Conservation (phyloP, 1,284 basidiomycete genomes). For the Mycena sp. region DNA sequence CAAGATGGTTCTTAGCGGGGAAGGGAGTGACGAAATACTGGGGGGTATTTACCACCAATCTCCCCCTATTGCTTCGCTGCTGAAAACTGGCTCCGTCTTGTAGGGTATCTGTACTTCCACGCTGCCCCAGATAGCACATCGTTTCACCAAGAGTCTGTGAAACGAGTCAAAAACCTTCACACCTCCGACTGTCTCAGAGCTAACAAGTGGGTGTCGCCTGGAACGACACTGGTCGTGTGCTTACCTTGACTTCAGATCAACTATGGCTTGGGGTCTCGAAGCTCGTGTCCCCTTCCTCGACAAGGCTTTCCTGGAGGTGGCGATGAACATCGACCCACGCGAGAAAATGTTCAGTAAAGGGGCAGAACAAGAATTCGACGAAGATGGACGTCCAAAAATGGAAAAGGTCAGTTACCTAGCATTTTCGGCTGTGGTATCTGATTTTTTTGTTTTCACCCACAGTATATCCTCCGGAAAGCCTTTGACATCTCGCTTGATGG, state of each 20-base stretch:
- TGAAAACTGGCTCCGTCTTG: background rate
- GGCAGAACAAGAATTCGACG: slow-evolving; percentile 76
- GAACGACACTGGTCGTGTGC: slow-evolving; percentile 6
- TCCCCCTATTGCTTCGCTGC: background rate
- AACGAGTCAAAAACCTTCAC: slow-evolving; percentile 97
- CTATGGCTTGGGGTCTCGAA: slow-evolving; percentile 99
- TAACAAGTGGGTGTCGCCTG: slow-evolving; percentile 79
- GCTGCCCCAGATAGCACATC: slow-evolving; percentile 91
- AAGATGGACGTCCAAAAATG: slow-evolving; percentile 90
- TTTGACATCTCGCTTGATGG: slow-evolving; percentile 92
- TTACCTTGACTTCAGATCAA: slow-evolving; percentile 67
- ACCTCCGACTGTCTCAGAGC: slow-evolving; percentile 98
- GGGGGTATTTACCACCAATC: slow-evolving; percentile 68
- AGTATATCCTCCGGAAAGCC: slow-evolving; percentile 98
- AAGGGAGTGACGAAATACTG: slow-evolving; percentile 98
- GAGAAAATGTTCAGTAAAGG: slow-evolving; percentile 96
- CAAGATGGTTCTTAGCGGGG: slow-evolving; percentile 99
- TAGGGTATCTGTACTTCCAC: slow-evolving; percentile 99
- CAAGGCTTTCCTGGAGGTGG: slow-evolving; percentile 93
- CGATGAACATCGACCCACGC: slow-evolving; percentile 91
- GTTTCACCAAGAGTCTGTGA: slow-evolving; percentile 97
- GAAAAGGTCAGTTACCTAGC: slow-evolving; percentile 74
- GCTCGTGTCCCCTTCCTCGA: slow-evolving; percentile 99
- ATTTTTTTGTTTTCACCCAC: background rate
- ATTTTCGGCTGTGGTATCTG: slow-evolving; percentile 22